A percentile compares a stretch with the other conserved stretches of the same genome.
These are phyloP conservation scores for Tritrichomonas musculus DNA, from an alignment of 208 protist species.

Conservation along the genomic window DNA sequence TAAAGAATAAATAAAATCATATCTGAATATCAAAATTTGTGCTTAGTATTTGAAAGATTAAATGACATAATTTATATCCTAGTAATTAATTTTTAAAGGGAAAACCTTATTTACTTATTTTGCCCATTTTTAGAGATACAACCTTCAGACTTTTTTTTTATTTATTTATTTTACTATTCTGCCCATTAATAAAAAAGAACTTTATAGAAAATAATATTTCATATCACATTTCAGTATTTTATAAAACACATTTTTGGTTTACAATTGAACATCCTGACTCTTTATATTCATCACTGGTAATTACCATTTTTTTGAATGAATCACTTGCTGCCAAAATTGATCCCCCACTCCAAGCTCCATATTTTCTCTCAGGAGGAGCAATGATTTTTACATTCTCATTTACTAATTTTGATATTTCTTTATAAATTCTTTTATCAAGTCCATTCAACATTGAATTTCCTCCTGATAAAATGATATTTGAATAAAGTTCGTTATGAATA, in stretches of 20 bases:
- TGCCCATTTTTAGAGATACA: too few relatives aligned
- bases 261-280: conserved; percentile 52
- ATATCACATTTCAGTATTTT: too few relatives aligned
- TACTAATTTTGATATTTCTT: conserved; percentile 23
- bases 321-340: conserved; percentile 48
- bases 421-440: background rate
- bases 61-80: too few relatives aligned
- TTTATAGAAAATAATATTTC: too few relatives aligned
- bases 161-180: too few relatives aligned
- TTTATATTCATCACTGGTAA: conserved; percentile 54
- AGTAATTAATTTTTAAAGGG: too few relatives aligned
- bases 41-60: too few relatives aligned
- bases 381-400: conserved; percentile 57
- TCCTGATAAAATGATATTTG: background rate
- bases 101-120: too few relatives aligned
- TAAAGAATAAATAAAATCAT: too few relatives aligned
- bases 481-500: background rate
- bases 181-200: too few relatives aligned
- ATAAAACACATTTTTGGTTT: conserved; percentile 50
- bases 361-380: conserved; percentile 64
- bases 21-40: too few relatives aligned
- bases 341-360: conserved; percentile 58
- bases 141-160: too few relatives aligned
- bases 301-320: conserved; percentile 52
- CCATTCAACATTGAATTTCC: background rate